Base-by-base conservation (phyloP, 345 rosid genomes). In the Eucalyptus decipiens region DNA sequence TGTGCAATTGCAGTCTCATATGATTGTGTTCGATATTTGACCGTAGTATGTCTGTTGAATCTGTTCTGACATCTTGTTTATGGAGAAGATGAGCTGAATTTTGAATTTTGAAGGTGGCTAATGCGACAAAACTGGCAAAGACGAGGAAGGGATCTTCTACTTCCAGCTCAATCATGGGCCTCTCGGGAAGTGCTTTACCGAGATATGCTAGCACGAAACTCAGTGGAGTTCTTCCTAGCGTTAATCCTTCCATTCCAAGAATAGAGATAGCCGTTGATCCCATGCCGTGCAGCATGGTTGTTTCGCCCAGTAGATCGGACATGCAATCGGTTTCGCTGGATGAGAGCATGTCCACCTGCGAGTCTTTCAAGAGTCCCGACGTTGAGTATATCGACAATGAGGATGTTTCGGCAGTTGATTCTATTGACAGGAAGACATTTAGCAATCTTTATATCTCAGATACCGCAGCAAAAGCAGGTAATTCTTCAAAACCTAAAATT, bases 361-460 rank as follows among this genome's bases (percentile, higher is more conserved):
- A 96, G 87, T 96, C 99, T 45, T 95, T 93, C 90, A 96, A 95
- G 93, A 95, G 99, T 90, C 98, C 99, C 24, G 97, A 95, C 58
- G 96, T 96, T 62, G 99, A 97, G 90, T 96, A 96, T 56, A 90
- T 97, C 3, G 99, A 96, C 87, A 93, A 89, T 87, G 89, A 91
- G 19, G 93, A 95, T 65, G 92, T 93, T 80, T 90, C 93, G 0
- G 92, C 91, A 34, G 90, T 95, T 45, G 95, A 94, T 90, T 96
- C 98, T 12, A 92, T 96, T 32, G 95, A 95, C 37, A 93, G 97
- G 92, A 96, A 95, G 87, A 93, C 98, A 5, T 92, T 97, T 86
- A 94, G 96, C 92, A 94, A 95, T 87, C 98, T 97, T 14, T 92
- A 93, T 93, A 97, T 96, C 54, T 94, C 98, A 15, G 98, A 94